Evolutionary conservation across 108 stramenopile species (phyloP), one percentile per base, ranked within the genome.

Genomic region (Cyclostephanos invisitatus): DNA sequence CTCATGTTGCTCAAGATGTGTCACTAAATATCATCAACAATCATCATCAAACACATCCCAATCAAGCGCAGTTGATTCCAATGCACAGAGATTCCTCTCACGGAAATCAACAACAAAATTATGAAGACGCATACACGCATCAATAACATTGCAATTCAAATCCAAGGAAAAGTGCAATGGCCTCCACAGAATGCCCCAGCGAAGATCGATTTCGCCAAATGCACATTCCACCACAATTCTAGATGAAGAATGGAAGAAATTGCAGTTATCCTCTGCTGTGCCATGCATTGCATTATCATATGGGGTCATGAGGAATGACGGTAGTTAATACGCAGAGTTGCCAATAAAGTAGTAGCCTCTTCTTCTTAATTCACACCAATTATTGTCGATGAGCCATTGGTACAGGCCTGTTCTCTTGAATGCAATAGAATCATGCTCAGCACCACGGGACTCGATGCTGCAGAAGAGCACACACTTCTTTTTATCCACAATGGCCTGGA

Each of bases 141-240:
- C 55, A 36, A 78, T 72, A 0, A 78, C 17, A n/a, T 59, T 27
- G 3, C 21, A 35, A 28, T 46, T 62, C 8, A 73, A 11, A 42
- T 49, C 21, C 21, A 80, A 55, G 4, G 44, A n/a, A 62, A 73
- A 74, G 22, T 40, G 4, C 37, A 80, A 65, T 15, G 47, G 22
- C 9, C 62, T 20, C 72, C 78, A 80, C 12, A 80, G 32, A 24
- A 80, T 73, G 28, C 72, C 78, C 78, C 78, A 80, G 27, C 72
- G 57, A 40, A 73, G 42, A 24, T 67, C 59, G 36, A 80, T 54
- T 32, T 80, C 72, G 12, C 72, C 77, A 72, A 78, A 78, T 22
- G 77, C 65, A 25, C 77, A 78, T 44, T 78, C 77, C 18, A 78
- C 71, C 9, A n/a, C 36, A 11, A 78, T 78, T 9, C 64, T 50